Conservation (phyloP, 495 filamentous ascomycete species). For the Delitschia confertaspora region DNA sequence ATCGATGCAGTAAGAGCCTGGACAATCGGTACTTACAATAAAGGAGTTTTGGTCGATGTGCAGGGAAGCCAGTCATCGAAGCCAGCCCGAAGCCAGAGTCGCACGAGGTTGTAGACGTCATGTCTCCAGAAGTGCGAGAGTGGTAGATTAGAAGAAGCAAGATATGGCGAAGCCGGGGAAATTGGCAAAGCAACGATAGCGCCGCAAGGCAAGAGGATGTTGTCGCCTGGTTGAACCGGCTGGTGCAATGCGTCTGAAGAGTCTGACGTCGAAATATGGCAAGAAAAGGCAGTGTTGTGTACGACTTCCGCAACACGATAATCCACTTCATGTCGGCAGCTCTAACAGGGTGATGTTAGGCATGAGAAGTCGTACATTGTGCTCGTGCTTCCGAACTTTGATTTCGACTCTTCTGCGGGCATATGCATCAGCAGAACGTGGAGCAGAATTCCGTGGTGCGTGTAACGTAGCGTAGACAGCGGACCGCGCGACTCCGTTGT, state of each 20-base stretch:
- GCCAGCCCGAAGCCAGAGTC: too few species aligned
- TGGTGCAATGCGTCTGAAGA: background rate
- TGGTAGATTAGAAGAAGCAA: too few species aligned
- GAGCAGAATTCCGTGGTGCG: background rate
- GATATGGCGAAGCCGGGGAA: background rate
- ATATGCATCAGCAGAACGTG: background rate
- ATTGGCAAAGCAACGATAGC: background rate
- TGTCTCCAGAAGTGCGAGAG: too few species aligned
- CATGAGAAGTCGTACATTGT: constrained; percentile 1
- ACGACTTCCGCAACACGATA: too few species aligned
- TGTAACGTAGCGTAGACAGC: background rate
- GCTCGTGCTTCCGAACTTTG: background rate
- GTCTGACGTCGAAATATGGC: background rate
- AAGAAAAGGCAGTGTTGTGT: too few species aligned
- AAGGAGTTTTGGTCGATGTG: background rate
- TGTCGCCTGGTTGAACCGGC: constrained; percentile 1
- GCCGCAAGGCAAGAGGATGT: background rate
- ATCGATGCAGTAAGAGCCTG: background rate
- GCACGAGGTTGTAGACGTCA: too few species aligned
- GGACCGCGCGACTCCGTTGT: constrained; percentile 1
- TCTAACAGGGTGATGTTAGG: background rate
- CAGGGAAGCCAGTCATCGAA: too few species aligned
- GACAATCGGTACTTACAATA: background rate
- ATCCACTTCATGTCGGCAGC: background rate
- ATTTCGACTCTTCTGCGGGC: too few species aligned